Conservation (phyloP, 371 early-diverging fungal species). For the Saksenaea vasiformis region DNA sequence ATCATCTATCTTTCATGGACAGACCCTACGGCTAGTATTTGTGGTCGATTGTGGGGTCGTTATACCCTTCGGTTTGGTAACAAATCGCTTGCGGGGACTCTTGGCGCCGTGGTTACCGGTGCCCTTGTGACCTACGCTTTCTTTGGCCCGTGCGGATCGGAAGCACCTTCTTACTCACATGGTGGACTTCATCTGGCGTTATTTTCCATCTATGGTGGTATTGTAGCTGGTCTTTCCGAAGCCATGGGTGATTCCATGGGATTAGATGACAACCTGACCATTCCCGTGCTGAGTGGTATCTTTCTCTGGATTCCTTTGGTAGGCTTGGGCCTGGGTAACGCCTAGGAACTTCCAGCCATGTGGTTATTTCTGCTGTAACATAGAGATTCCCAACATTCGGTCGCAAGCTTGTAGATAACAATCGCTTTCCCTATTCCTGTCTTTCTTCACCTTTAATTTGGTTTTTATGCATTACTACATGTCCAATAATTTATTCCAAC, state of each 20-base stretch:
- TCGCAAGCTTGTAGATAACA: conserved; percentile 9
- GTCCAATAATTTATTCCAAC: not conserved
- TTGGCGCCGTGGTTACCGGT: conserved; percentile 45
- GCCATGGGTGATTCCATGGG: conserved; percentile 37
- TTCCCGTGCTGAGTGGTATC: conserved; percentile 44
- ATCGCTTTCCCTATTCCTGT: not conserved
- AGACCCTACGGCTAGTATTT: conserved; percentile 56
- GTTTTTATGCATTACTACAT: conserved; percentile 4
- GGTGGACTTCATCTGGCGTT: conserved; percentile 10
- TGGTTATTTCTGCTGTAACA: conserved; percentile 7
- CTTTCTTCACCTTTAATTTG: not conserved
- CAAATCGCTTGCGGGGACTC: conserved; percentile 54
- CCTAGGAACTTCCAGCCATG: not conserved
- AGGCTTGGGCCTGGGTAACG: conserved; percentile 8
- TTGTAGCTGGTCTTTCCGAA: conserved; percentile 49
- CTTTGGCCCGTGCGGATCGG: conserved; percentile 19
- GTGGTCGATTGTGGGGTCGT: conserved; percentile 53
- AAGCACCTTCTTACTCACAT: conserved; percentile 23
- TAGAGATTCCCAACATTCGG: not conserved
- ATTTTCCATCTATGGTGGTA: conserved; percentile 44
- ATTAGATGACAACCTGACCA: conserved; percentile 51
- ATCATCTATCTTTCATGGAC: conserved; percentile 59
- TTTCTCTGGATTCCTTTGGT: conserved; percentile 45
- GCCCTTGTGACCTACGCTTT: conserved; percentile 44
- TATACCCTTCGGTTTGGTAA: conserved; percentile 47